Base-by-base conservation (phyloP, 1,139 yeast species). In the Lodderomyces parapsilosis region DNA sequence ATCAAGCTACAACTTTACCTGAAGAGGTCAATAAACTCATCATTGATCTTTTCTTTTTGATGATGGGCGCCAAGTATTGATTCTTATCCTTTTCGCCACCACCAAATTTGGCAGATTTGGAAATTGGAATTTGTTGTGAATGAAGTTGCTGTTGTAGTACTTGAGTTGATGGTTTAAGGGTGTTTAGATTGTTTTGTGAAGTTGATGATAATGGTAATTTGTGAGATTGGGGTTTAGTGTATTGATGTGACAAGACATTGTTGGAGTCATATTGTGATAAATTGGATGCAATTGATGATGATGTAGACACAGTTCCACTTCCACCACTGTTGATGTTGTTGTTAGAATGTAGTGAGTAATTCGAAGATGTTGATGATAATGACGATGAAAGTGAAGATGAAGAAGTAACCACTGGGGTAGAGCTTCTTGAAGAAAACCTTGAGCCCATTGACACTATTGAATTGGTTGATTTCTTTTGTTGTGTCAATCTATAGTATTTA, bases 401-500 rank as follows among this genome's bases (percentile, higher is more conserved):
- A 20, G 36, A 33, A n/a, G n/a, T n/a, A 32, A 19, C 36, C 14
- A 19, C 25, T 15, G 33, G 19, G 11, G 33, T 30, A 15, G 33
- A 8, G 10, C 19, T 30, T 30, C 20, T 30, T 15, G 33, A 27
- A n/a, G 31, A n/a, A n/a, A 17, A n/a, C 17, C 15, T 27, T 6
- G 31, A 30, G 4, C 33, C 33, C 33, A 30, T 15, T 10, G 11
- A 14, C 4, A 30, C 15, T 7, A n/a, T n/a, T n/a, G 33, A 30
- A 24, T 10, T 23, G n/a, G 3, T 17, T 2, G 20, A 13, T 10
- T 27, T 35, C 19, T 40, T 42, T 15, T 48, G 44, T 14, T 48
- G 45, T 8, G 73, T 66, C 47, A 67, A 59, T 47, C 73, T 62
- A 63, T 71, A 71, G 54, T 65, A 71, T 40, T 68, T 63, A 46